A percentile compares a stretch with the other conserved stretches of the same genome.
Conservation (phyloP, 257 asterid genomes). For the Solanum lycopersicoides region DNA sequence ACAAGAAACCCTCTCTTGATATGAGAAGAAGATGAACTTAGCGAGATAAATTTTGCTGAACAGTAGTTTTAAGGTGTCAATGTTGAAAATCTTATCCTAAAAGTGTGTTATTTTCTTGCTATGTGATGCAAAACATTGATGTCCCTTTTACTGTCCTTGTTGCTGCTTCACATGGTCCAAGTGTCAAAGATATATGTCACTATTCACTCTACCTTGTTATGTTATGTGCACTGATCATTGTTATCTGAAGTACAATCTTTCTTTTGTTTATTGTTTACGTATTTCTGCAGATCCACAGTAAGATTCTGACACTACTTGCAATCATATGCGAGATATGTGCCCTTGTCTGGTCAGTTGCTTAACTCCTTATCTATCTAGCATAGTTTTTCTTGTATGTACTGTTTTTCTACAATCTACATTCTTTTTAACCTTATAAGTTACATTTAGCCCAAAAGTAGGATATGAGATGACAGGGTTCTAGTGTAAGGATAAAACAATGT, state of each 20-base stretch:
- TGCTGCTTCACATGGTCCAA: not conserved
- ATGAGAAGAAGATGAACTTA: not conserved
- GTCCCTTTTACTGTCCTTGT: not conserved
- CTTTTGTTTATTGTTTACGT: not conserved
- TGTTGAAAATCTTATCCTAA: not conserved
- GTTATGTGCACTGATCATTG: not conserved
- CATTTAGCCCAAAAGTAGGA: not conserved
- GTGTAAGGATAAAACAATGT: not conserved
- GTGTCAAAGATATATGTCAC: not conserved
- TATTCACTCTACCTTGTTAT: not conserved
- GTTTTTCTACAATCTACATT: not conserved
- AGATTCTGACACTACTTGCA: conserved; percentile 74
- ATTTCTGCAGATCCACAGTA: conserved; percentile 78
- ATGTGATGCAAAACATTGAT: not conserved
- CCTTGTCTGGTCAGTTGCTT: conserved; percentile 67
- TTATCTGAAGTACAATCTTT: not conserved
- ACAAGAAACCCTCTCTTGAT: not conserved
- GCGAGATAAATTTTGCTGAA: not conserved
- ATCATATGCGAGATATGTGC: conserved; percentile 81
- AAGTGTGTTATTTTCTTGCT: not conserved
- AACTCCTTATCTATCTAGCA: conserved; percentile 6
- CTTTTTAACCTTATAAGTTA: not conserved
- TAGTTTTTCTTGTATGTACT: not conserved
- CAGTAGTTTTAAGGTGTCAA: not conserved
- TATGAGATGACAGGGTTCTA: not conserved